Percentiles rank a stretch among this genome's conserved stretches.
Conservation (phyloP, 352 stramenopile species). For the Aphanomyces astaci region DNA sequence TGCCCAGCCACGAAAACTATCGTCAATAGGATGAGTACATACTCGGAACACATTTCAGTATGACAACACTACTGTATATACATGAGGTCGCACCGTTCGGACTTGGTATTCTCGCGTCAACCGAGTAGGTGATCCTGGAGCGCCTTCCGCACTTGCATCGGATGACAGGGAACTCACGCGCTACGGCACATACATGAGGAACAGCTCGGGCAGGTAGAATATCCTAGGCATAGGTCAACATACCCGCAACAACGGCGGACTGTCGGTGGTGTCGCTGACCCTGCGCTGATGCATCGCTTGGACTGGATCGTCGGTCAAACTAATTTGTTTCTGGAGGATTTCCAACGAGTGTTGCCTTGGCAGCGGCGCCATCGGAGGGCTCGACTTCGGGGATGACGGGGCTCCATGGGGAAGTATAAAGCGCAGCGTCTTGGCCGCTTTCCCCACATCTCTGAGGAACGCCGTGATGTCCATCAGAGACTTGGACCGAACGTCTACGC, state of each 20-base stretch:
- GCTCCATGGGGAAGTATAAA: constrained; percentile 31
- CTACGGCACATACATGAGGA: too few species aligned
- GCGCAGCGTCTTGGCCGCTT: constrained; percentile 27
- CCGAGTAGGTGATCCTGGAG: neutral
- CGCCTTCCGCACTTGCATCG: neutral
- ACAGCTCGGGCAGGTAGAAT: neutral
- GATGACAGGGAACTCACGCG: neutral
- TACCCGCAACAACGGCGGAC: neutral
- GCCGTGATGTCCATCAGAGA: constrained; percentile 31
- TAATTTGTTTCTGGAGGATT: neutral
- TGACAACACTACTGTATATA: too few species aligned
- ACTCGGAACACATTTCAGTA: too few species aligned
- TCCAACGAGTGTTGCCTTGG: neutral
- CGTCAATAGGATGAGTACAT: too few species aligned
- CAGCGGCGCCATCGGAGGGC: neutral
- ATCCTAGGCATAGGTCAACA: neutral
- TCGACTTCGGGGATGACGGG: neutral
- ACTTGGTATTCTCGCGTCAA: constrained; percentile 10
- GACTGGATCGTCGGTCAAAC: constrained; percentile 5
- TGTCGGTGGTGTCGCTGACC: neutral
- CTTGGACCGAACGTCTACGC: constrained; percentile 36
- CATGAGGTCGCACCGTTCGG: constrained; percentile 5
- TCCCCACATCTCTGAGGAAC: constrained; percentile 32
- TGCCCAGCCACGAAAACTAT: constrained; percentile 18
- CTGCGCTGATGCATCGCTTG: neutral